Base-by-base conservation (phyloP, 2,329 filamentous ascomycete genomes). In the Epichloe sibirici region DNA sequence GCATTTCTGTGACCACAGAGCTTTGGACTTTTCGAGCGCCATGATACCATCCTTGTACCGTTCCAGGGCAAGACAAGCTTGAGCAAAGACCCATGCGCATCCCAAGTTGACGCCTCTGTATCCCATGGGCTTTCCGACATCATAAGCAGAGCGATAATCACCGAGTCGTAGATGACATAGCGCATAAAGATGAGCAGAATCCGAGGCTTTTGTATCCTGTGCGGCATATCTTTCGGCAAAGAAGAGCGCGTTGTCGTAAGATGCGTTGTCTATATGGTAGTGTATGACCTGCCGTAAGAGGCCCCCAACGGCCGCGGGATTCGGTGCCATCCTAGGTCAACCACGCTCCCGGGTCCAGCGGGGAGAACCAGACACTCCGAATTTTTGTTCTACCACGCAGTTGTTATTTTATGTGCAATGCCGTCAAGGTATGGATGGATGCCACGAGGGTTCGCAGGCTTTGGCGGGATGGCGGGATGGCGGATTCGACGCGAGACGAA, bases 41-140 rank as follows among this genome's bases (percentile, higher is more conserved):
- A 79, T 75, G 51, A 91, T 85, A 28, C 93, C 93, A 61, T 95
- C 88, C 55, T 85, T 82, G 66, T 85, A 84, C 57, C 82, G 82
- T 55, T 88, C 89, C 53, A 97, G 71, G 45, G 81, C 81, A 55
- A 96, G 71, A 63, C 89, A 97, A 40, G 90, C 82, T 64, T 95
- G 90, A 50, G 91, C 91, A 72, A 90, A 95, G 45, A 96, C 78
- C 71, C 91, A 97, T 17, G 88, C 82, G 69, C 91, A 96, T 34
- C 90, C 90, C 28, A 95, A 65, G 69, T 97, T 88, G 35, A 77
- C 74, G 23, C 86, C 87, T 56, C 84, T 81, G 49, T 79, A 79
- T 39, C 82, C 87, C 51, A 82, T 75, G 46, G 80, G 76, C 63
- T 88, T 88, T 66, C 86, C 86, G 59, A 82, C 79, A 63, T 97